Evolutionary conservation across 2,329 filamentous ascomycete species (phyloP), one percentile per base, ranked within the genome.

Genomic region (Chaetomium strumarium): DNA sequence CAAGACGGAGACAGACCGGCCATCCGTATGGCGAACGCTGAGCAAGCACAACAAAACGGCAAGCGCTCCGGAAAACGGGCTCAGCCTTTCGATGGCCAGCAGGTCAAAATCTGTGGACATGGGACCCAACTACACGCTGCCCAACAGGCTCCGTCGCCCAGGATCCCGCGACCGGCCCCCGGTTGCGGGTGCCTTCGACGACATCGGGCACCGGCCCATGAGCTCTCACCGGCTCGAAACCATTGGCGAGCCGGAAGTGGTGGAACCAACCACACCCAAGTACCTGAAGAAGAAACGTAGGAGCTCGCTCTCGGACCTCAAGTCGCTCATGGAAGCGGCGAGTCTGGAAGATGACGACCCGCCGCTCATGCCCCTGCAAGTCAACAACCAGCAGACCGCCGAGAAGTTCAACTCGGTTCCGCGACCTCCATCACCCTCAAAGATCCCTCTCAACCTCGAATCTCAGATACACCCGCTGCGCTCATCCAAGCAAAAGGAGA

Each of bases 271-370:
- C 4, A 57, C 61, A 31, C 55, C 65, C 1, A 77, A 72, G 59
- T 66, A 67, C n/a, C 70, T 74, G 41, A 84, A 80, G 66, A 91
- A 85, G 72, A 96, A 95, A 73, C 80, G 92, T 51, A 84, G 92
- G 66, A 96, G 91, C 70, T 96, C 91, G 24, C 72, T 97, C 39
- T 96, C 91, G 5, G 92, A 97, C 67, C 76, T 97, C 44, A 86
- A 68, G 59, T 60, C 57, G 16, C 73, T 88, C 16, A 84, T 92
- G 70, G 78, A 77, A 38, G 76, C 81, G 51, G 75, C 84, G 9
- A 78, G 74, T 11, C 68, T 85, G 0, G 72, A 70, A 63, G 74
- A 63, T 5, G 48, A 67, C 29, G 58, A 51, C 3, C 46, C 56
- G 16, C 41, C 55, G 10, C 53, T 62, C 13, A 74, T 76, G 64